These are phyloP conservation scores for Stachybotrys elegans DNA, from an alignment of 2,329 filamentous ascomycete species.

Conservation along the genomic window DNA sequence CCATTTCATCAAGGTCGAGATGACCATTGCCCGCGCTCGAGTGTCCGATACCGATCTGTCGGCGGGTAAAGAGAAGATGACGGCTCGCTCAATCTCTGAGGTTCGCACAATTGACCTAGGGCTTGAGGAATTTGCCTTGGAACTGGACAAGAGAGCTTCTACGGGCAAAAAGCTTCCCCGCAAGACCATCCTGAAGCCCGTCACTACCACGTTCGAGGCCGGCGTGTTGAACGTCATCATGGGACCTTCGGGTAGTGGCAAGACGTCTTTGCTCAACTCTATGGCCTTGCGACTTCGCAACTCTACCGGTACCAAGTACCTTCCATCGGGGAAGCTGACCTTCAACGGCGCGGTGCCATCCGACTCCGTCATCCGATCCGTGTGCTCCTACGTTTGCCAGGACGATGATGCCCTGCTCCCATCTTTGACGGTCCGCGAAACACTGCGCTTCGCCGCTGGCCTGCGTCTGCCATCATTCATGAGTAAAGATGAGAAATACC, in stretches of 20 bases:
- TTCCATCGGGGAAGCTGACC: slow-evolving; percentile 54
- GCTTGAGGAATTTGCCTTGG: slow-evolving; percentile 59
- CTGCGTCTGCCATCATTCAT: slow-evolving; percentile 67
- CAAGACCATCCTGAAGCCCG: slow-evolving; percentile 60
- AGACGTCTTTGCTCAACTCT: slow-evolving; percentile 68
- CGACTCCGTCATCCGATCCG: slow-evolving; percentile 62
- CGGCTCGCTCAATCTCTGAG: slow-evolving; percentile 42
- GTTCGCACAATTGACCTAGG: slow-evolving; percentile 59
- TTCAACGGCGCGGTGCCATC: slow-evolving; percentile 69
- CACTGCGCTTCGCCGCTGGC: slow-evolving; percentile 64
- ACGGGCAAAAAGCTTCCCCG: slow-evolving; percentile 45
- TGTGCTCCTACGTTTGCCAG: slow-evolving; percentile 74
- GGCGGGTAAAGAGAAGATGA: slow-evolving; percentile 66
- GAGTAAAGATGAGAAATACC: slow-evolving; percentile 61
- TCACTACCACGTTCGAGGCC: slow-evolving; percentile 62
- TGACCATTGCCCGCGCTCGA: slow-evolving; percentile 62
- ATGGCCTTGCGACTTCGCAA: slow-evolving; percentile 65
- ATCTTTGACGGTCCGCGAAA: slow-evolving; percentile 71
- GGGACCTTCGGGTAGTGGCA: slow-evolving; percentile 74
- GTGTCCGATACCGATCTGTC: slow-evolving; percentile 56
- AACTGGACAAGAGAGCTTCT: slow-evolving; percentile 55
- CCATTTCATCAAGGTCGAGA: slow-evolving; percentile 60
- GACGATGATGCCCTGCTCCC: slow-evolving; percentile 72
- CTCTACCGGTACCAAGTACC: slow-evolving; percentile 57
- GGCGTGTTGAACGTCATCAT: slow-evolving; percentile 72